Base-by-base conservation (phyloP, 2,329 filamentous ascomycete genomes). In the Lithohypha guttulata region DNA sequence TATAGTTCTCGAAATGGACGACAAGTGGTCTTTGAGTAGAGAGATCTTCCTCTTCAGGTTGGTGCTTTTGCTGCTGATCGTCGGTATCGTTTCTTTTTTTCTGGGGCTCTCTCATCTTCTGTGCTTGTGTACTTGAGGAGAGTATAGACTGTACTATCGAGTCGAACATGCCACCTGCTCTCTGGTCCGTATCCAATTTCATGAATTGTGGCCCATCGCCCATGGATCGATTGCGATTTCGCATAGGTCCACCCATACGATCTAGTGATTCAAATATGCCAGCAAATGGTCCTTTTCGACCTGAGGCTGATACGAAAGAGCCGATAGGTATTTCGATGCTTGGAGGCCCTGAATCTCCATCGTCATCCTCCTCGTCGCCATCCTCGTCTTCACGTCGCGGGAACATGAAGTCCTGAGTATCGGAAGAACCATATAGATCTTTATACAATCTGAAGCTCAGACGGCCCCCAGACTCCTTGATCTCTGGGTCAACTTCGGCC, bases 1-100 rank as follows among this genome's bases (percentile, higher is more conserved):
- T 42, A 96, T 78, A 6, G 86, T 39, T 19, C 6, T 10, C 19
- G 15, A 32, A n/a, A 11, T 39, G 36, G 33, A 31, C 15, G 6
- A 39, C 23, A 3, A 37, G 22, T 19, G 34, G 34, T 14, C n/a
- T 19, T 56, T 54, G 4, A n/a, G 23, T 17, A 28, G 17, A 4
- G n/a, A n/a, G n/a, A n/a, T n/a, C n/a, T n/a, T n/a, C n/a, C n/a
- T n/a, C n/a, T n/a, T n/a, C n/a, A 10, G 23, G 14, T 20, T 11
- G 26, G 26, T 6, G n/a, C 11, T 4, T 28, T 6, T 37, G 11
- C 23, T 29, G 13, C 11, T 11, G 11, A 3, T 20, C 14, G 19
- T 37, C 23, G 15, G 33, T 9, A 25, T 20, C 4, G 14, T 14
- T 25, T 15, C 15, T 20, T 19, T 10, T 35, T 15, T n/a, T 32